Evolutionary conservation across 495 filamentous ascomycete species (phyloP).

Genomic region (Cercophora newfieldiana): DNA sequence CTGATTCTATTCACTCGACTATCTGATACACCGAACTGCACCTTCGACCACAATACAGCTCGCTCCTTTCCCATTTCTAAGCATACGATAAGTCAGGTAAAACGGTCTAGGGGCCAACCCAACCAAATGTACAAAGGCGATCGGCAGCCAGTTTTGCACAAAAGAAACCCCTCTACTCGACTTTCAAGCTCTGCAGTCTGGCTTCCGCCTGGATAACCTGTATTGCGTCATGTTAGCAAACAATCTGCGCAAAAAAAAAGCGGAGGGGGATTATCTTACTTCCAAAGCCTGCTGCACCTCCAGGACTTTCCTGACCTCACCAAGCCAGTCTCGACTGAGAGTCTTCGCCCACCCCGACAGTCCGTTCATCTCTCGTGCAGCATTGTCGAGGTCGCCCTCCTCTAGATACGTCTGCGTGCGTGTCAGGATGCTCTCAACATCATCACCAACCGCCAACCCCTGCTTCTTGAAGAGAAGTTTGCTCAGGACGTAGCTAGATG

Average conservation of each 20-base stretch:
- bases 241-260: not conserved
- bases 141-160: constrained; percentile 2
- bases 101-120: not conserved
- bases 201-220: constrained; percentile 62
- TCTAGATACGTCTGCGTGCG: constrained; percentile 85
- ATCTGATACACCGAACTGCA: constrained; percentile 17
- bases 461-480: constrained; percentile 94
- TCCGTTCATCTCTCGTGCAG: constrained; percentile 92
- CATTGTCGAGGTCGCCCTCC: constrained; percentile 86
- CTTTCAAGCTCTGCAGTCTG: constrained; percentile 59
- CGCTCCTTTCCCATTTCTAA: constrained; percentile 1
- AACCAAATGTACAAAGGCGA: constrained; percentile 20
- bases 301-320: constrained; percentile 80
- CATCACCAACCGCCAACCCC: constrained; percentile 79
- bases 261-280: constrained; percentile 54
- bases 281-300: constrained; percentile 96
- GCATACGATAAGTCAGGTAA: constrained; percentile 3
- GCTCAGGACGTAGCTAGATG: constrained; percentile 81
- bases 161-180: constrained; percentile 42
- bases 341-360: constrained; percentile 92
- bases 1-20: constrained; percentile 17
- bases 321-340: constrained; percentile 88
- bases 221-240: constrained; percentile 19
- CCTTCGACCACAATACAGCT: not conserved
- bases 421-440: constrained; percentile 91